Conservation (phyloP, 1,139 yeast genomes). For the Magnusiomyces clavatus region DNA sequence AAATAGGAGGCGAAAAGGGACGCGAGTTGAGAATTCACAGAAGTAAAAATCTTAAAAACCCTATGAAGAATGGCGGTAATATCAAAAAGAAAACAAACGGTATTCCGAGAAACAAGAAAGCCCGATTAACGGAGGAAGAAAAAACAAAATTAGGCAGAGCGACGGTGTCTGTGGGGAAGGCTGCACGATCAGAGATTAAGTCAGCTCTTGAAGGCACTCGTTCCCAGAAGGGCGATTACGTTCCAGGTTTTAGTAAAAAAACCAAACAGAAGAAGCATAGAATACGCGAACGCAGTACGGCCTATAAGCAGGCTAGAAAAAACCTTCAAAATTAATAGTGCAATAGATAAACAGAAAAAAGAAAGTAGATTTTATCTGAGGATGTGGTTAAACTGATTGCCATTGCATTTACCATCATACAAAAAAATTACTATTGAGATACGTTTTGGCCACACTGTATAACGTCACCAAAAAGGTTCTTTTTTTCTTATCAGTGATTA, state of each 20-base stretch:
- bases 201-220: constrained; percentile 70
- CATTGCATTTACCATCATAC: no score
- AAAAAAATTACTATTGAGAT: no score
- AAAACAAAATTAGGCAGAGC: constrained; percentile 79
- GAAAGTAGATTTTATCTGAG: no score
- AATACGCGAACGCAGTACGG: constrained; percentile 56
- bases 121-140: constrained; percentile 35
- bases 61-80: constrained; percentile 18
- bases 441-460: no score
- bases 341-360: no score
- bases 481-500: no score
- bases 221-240: constrained; percentile 60
- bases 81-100: constrained; percentile 13
- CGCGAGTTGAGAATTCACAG: constrained; percentile 75
- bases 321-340: background rate
- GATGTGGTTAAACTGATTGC: no score
- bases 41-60: constrained; percentile 50
- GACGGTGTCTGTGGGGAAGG: constrained; percentile 62
- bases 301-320: constrained; percentile 36
- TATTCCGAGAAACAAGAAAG: background rate
- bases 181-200: constrained; percentile 62
- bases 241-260: constrained; percentile 24
- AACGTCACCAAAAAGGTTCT: no score
- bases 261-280: constrained; percentile 46
- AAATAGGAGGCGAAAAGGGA: constrained; percentile 40